Evolutionary conservation across 2,329 filamentous ascomycete species (phyloP), one percentile per base, ranked within the genome.

Genomic region (Cladosporium phlei): DNA sequence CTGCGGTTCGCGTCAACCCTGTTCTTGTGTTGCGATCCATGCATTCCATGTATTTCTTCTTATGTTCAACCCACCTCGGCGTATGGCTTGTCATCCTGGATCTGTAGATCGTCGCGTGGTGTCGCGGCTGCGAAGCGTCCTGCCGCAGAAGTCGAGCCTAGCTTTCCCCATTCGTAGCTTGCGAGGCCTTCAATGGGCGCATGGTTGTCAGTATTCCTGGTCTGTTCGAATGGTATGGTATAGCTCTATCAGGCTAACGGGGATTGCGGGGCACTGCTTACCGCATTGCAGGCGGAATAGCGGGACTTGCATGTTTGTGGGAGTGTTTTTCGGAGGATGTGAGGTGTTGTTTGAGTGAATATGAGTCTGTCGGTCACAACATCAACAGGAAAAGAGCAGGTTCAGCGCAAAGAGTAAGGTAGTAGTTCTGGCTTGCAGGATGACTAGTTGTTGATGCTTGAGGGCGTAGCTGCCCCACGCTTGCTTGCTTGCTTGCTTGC

Each of bases 91-190:
- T 94, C 86, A 43, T 85, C 76, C 63, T 95, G 78, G 51, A 98
- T 84, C 8, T 76, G 76, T 65, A 97, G 85, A 57, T 81, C 82
- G 30, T 79, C 73, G 11, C 83, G 77, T 9, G 88, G 82, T 4
- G 90, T 96, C 14, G 90, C 88, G 37, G 88, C 83, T 29, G 90
- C 91, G 67, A 86, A 97, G 59, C 83, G 86, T 54, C 93, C 93
- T 40, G 90, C 93, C 11, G 90, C 86, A 38, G 91, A 97, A 48
- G 86, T 79, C 52, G 79, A 79, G 60, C 93, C 93, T 63, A 89
- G 79, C 76, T 98, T 98, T 82, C 80, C 93, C 93, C 93, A 98
- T 73, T 96, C 93, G 66, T 98, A 98, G 69, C 90, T 96, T 70
- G 97, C 97, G 63, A 95, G 88, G 63, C 91, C 93, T 85, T 52